Base-by-base conservation (phyloP, 306 rosid genomes). In the Pueraria montana region DNA sequence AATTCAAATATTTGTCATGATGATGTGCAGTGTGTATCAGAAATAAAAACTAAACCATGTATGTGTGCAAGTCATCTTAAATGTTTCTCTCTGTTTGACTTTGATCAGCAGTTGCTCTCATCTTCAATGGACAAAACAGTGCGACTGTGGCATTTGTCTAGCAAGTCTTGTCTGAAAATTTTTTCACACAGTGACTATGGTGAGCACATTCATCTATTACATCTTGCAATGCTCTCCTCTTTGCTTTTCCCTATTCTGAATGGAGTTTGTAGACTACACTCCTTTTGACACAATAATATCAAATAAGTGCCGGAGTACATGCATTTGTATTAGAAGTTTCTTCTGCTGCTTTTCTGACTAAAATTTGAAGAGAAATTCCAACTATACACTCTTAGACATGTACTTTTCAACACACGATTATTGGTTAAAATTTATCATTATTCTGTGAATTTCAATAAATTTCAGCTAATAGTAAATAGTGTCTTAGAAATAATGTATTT, bases 91-190 rank as follows among this genome's bases (percentile, higher is more conserved):
- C 14, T 6, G 65, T 20, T 84, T 80, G 52, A 27, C 32, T 20
- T 84, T 80, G 52, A 27, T 40, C 94, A 94, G 97, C 91, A 85
- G 21, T 86, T 94, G 89, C 98, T 94, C 84, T 94, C 98, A 74
- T 92, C 98, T 69, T 94, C 98, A 5, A 94, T 94, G 98, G 98
- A 94, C 88, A 94, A 92, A 91, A 94, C 98, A 14, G 98, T 94
- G 86, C 91, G 97, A 83, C 93, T 94, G 48, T 94, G 98, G 98
- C 87, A 94, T 77, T 84, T 94, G 80, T 77, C 94, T 69, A 88
- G 88, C 90, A 43, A 91, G 87, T 80, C 97, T 77, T 94, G 98
- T 85, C 80, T 94, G 91, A 87, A 87, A 82, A 81, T 86, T n/a
- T 94, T 94, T 82, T 89, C 98, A 1, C 98, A 94, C 87, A 91